Evolutionary conservation across 2,329 filamentous ascomycete genomes (phyloP), one percentile per base, ranked within the genome.

Genomic region (Aspergillus pseudoglaucus): DNA sequence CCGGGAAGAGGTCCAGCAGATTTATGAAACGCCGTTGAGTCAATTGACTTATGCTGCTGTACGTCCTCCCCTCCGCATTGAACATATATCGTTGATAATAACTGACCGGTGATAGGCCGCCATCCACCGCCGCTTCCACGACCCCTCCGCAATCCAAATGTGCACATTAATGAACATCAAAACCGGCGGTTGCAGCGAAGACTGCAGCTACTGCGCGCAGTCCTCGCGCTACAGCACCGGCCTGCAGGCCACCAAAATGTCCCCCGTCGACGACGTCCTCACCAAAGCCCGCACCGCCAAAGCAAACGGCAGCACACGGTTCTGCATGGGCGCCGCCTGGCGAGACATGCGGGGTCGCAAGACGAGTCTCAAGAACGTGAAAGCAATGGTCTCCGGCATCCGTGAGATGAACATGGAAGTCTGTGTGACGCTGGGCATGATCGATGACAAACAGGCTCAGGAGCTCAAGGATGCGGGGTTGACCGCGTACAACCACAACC

Each of bases 91-190:
- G 22, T 22, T 22, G 22, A 22, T 22, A 22, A 22, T 22, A 22
- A 22, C 22, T 22, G 22, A 6, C 22, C 6, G 22, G 22, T 22
- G 22, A 22, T 22, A 22, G 88, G 83, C 81, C 55, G 80, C 78
- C 32, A 74, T 95, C 48, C 90, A 95, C 70, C 84, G 88, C 41
- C 84, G 85, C 59, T 94, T 94, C 74, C 90, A 95, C 71, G 80
- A 87, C 62, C 87, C 90, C 6, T 77, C 83, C 42, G 84, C 88
- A 23, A 88, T 95, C 53, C 90, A 95, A 70, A 85, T 95, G 70
- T 95, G 90, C 74, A 95, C 90, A 0, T 77, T 95, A 49, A 94
- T 95, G 87, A 95, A 94, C 76, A 95, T 95, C 75, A 95, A 95
- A 67, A 94, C 88, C 7, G 90, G 90, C 47, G 90, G 90, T 42